phyloP scores from a whole-genome alignment of 345 rosid genomes.

The Camelina laxa region DNA sequence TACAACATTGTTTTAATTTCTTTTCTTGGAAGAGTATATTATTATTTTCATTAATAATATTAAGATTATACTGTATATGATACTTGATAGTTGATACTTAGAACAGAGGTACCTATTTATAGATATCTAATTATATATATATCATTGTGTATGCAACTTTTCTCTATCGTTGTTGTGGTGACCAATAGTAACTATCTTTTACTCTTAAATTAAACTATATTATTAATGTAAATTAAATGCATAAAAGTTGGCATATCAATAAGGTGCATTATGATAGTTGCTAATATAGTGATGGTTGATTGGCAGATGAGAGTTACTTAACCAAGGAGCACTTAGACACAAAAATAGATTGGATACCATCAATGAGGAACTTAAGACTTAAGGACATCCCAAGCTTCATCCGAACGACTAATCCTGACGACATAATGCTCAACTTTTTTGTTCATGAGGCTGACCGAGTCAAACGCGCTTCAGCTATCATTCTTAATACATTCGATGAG shows the following conservation, averaged over 20 bases:
- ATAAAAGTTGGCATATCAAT: no score
- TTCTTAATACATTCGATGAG: constrained; percentile 47
- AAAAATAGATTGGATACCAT: background rate
- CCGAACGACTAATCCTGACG: constrained; percentile 42
- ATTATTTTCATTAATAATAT: no score
- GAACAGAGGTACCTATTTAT: no score
- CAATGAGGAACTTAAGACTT: background rate
- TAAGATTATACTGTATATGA: background rate
- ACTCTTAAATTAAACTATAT: no score
- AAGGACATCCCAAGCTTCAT: constrained; percentile 17
- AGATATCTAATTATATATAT: no score
- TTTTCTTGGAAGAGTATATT: no score
- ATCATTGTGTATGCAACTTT: no score
- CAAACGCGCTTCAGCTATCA: constrained; percentile 36
- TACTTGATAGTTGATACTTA: no score
- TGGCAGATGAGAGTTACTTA: background rate
- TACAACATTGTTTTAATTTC: no score
- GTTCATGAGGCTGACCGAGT: constrained; percentile 6
- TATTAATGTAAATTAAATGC: no score
- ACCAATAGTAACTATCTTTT: no score
- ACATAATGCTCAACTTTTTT: constrained; percentile 40
- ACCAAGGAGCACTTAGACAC: background rate
- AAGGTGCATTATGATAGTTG: background rate
- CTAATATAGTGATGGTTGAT: background rate
- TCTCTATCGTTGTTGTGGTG: no score